Conservation (phyloP, 2,329 filamentous ascomycete genomes). For the Gaeumannomyces sp. region DNA sequence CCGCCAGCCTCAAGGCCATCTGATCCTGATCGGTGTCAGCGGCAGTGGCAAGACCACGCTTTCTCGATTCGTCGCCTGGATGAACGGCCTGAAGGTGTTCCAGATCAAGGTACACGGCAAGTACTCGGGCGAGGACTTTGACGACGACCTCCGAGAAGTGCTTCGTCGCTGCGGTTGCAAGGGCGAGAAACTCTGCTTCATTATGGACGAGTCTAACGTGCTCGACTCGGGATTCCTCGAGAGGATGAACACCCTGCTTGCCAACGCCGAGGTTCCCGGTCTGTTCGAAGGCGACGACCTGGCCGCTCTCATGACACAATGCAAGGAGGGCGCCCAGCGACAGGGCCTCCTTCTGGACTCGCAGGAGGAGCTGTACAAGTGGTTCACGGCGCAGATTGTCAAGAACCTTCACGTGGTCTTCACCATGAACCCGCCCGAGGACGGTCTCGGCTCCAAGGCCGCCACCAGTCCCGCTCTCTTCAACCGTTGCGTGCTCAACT, state of each 20-base stretch:
- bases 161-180: constrained; percentile 92
- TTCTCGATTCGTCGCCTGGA: constrained; percentile 98
- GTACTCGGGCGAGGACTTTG: constrained; percentile 97
- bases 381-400: constrained; percentile 99
- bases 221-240: constrained; percentile 98
- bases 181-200: constrained; percentile 99
- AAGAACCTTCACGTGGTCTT: constrained; percentile 99
- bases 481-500: constrained; percentile 99
- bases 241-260: constrained; percentile 97
- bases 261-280: constrained; percentile 98
- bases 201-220: constrained; percentile 99
- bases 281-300: constrained; percentile 99
- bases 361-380: constrained; percentile 99
- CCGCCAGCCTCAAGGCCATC: constrained; percentile 93
- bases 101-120: constrained; percentile 99
- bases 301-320: constrained; percentile 96
- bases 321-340: constrained; percentile 94
- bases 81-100: constrained; percentile 98
- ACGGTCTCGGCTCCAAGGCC: constrained; percentile 89
- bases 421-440: constrained; percentile 98
- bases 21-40: constrained; percentile 97
- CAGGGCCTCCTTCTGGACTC: constrained; percentile 94
- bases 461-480: constrained; percentile 97
- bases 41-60: constrained; percentile 98
- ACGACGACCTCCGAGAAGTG: constrained; percentile 92